Base-by-base conservation (phyloP, 345 rosid genomes). In the Citrus sinensis region DNA sequence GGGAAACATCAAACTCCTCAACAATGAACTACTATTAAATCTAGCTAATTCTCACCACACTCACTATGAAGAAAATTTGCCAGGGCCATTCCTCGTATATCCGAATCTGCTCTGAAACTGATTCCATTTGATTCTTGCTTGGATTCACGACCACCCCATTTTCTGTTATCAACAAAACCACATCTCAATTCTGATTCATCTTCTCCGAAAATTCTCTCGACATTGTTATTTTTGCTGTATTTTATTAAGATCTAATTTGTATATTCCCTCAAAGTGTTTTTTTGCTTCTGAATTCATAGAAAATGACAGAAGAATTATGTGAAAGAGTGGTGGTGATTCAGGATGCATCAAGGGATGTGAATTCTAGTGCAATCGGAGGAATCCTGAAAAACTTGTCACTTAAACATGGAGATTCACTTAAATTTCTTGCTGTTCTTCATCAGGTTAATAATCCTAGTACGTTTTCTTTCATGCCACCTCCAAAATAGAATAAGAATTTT, bases 391-490 rank as follows among this genome's bases (percentile, higher is more conserved):
- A 79, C 81, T 81, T 85, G 54, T 78, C 83, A 40, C 87, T 85
- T 73, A 82, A 89, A 80, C 82, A 88, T 17, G 87, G 89, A 42
- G 90, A 88, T 75, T 83, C 77, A 54, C 76, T 89, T n/a, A 61
- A 79, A 40, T 78, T 89, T n/a, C 65, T 85, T 2, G 87, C 83
- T 68, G 80, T 87, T 76, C 83, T 91, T 78, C 92, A 84, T 83
- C 93, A 88, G 89, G 83, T 89, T 88, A 85, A 73, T 87, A 91
- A 79, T 77, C 95, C 93, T 75, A 88, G 89, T 85, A 88, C 71
- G 91, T 88, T 89, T 62, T 83, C 89, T 80, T 80, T 82, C 84
- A 77, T 56, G 64, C 59, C 71, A 77, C 79, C 86, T 83, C 77
- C 80, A 29, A 86, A 81, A 78, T 77, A 79, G 54, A 7, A 83